Conservation (phyloP, 129 eudicot species). For the Scalesia atractyloides region DNA sequence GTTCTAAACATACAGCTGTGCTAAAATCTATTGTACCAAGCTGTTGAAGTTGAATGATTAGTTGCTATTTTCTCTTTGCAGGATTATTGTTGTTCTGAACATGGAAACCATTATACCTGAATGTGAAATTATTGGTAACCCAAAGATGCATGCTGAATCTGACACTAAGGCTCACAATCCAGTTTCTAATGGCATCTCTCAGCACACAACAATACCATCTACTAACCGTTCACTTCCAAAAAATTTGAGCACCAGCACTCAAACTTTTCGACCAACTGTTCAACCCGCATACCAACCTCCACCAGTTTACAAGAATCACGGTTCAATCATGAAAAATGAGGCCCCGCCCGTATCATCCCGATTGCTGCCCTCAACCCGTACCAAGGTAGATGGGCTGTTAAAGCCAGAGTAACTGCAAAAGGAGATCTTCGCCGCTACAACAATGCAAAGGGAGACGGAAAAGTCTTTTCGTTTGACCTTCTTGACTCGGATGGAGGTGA, state of each 20-base stretch:
- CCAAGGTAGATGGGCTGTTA: slow-evolving; percentile 99
- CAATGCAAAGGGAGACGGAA: slow-evolving; percentile 93
- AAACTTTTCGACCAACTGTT: slow-evolving; percentile 70
- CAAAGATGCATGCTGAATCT: slow-evolving; percentile 42
- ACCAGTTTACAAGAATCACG: slow-evolving; percentile 81
- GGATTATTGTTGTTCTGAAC: slow-evolving; percentile 79
- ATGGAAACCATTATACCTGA: slow-evolving; percentile 86
- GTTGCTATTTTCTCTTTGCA: slow-evolving; percentile 46
- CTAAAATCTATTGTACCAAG: neutral
- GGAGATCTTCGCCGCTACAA: slow-evolving; percentile 89
- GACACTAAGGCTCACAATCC: slow-evolving; percentile 46
- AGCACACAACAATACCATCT: slow-evolving; percentile 26
- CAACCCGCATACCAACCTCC: slow-evolving; percentile 98
- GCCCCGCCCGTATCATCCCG: slow-evolving; percentile 97
- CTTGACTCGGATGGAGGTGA: slow-evolving; percentile 97
- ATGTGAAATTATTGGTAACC: slow-evolving; percentile 80
- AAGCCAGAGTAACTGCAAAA: slow-evolving; percentile 97
- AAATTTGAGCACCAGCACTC: slow-evolving; percentile 37
- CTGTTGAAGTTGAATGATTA: neutral
- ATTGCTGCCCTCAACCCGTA: slow-evolving; percentile 92
- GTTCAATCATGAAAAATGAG: slow-evolving; percentile 91
- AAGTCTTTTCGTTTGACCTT: slow-evolving; percentile 95
- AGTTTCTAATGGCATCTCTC: slow-evolving; percentile 39
- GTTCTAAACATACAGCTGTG: slow-evolving; percentile 15
- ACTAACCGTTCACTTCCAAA: slow-evolving; percentile 27